phyloP scores from a whole-genome alignment of 2,329 filamentous ascomycete species.

The Lojkania enalia region DNA sequence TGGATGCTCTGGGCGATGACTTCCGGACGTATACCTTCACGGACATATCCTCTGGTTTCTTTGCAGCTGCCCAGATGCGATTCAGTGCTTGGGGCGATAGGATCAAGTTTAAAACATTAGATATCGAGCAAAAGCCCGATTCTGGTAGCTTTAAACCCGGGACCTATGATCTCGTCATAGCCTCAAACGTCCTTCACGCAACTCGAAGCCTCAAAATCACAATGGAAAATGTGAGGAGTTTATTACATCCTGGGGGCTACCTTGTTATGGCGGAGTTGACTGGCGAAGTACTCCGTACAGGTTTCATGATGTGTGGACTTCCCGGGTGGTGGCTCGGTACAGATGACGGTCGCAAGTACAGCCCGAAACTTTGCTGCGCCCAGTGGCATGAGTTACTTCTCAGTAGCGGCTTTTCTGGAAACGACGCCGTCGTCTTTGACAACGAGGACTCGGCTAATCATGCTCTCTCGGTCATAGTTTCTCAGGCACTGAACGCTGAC shows the following conservation, averaged over 20 bases:
- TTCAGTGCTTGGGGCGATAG: background rate
- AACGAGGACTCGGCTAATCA: background rate
- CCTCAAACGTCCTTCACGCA: constrained; percentile 12
- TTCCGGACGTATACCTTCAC: constrained; percentile 21
- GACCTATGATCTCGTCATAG: constrained; percentile 12
- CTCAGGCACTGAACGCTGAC: constrained; percentile 1
- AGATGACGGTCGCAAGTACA: background rate
- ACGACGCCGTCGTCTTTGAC: background rate
- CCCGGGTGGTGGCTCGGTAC: constrained; percentile 8
- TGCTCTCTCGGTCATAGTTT: background rate
- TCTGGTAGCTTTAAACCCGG: constrained; percentile 40
- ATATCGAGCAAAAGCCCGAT: constrained; percentile 11
- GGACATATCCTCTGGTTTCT: constrained; percentile 24
- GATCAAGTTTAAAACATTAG: constrained; percentile 22
- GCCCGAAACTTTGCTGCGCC: background rate
- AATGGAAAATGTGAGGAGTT: constrained; percentile 10
- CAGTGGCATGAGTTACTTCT: background rate
- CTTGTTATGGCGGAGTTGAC: constrained; percentile 17
- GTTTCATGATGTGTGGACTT: background rate
- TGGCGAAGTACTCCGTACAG: background rate
- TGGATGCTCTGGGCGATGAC: constrained; percentile 3
- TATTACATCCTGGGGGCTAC: constrained; percentile 6
- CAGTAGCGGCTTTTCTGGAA: background rate
- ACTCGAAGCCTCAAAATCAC: constrained; percentile 9
- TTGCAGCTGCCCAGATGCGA: constrained; percentile 3